Evolutionary conservation across 257 asterid genomes (phyloP).

Genomic region (Haberlea rhodopensis): DNA sequence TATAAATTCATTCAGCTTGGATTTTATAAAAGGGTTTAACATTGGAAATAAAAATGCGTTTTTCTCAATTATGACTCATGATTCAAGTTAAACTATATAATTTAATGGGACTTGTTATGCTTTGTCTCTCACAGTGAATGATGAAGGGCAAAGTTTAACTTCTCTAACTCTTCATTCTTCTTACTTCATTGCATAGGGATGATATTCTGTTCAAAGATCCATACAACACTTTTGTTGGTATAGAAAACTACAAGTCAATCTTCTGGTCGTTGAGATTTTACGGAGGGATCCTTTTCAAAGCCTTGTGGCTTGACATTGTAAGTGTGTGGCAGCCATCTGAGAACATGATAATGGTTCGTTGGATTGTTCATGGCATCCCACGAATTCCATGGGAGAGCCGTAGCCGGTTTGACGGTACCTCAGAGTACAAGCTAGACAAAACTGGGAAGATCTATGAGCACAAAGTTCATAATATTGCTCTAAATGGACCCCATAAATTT

Average conservation of each 20-base stretch:
- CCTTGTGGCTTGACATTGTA: slow-evolving; percentile 80
- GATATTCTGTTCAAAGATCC: slow-evolving; percentile 87
- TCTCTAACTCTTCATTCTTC: slow-evolving; percentile 17
- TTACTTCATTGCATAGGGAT: slow-evolving; percentile 49
- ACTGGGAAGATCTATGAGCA: slow-evolving; percentile 94
- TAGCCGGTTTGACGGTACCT: slow-evolving; percentile 91
- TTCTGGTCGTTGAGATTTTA: slow-evolving; percentile 83
- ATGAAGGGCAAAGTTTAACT: not conserved
- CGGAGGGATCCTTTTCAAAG: slow-evolving; percentile 72
- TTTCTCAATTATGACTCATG: not conserved
- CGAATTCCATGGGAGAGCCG: slow-evolving; percentile 93
- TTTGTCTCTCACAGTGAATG: slow-evolving; percentile 3
- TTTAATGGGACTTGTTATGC: not conserved
- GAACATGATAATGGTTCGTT: slow-evolving; percentile 79
- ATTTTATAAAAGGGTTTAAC: not conserved
- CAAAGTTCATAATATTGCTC: slow-evolving; percentile 87
- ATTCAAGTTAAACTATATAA: not conserved
- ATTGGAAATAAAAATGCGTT: not conserved
- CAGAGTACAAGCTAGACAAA: slow-evolving; percentile 96
- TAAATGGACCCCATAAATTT: slow-evolving; percentile 72
- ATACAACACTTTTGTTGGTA: slow-evolving; percentile 72
- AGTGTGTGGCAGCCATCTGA: slow-evolving; percentile 99
- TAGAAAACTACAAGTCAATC: slow-evolving; percentile 77
- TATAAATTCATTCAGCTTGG: not conserved
- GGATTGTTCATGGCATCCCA: slow-evolving; percentile 91